Percentiles rank a stretch among this genome's conserved stretches.
Conservation (phyloP, 2,329 filamentous ascomycete species). For the Penicillium sp. region DNA sequence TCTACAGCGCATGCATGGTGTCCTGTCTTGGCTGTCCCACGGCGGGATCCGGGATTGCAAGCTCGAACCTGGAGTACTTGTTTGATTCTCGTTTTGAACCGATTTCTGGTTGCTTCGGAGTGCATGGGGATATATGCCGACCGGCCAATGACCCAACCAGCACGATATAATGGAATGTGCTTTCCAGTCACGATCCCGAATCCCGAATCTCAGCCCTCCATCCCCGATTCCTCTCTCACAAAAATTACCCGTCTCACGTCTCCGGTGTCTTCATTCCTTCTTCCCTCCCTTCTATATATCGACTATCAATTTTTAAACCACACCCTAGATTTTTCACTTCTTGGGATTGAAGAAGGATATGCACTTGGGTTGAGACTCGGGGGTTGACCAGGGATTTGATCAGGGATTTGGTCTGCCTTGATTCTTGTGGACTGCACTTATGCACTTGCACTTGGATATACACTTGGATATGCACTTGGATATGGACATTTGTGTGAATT, state of each 20-base stretch:
- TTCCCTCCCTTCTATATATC: slow-evolving; percentile 24
- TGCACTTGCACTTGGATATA: neutral
- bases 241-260: no score
- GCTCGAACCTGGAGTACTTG: slow-evolving; percentile 31
- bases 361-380: neutral
- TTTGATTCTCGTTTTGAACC: slow-evolving; percentile 23
- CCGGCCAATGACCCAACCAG: neutral
- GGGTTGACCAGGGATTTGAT: neutral
- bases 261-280: slow-evolving; percentile 14
- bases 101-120: neutral
- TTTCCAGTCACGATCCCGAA: neutral
- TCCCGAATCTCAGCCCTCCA: neutral
- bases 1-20: slow-evolving; percentile 22
- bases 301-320: slow-evolving; percentile 33
- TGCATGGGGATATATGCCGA: neutral
- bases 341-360: slow-evolving; percentile 23
- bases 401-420: neutral
- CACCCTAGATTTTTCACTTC: slow-evolving; percentile 35
- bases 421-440: neutral
- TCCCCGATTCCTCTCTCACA: neutral
- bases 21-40: slow-evolving; percentile 15
- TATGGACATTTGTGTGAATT: slow-evolving; percentile 3
- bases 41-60: slow-evolving; percentile 33
- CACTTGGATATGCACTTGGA: neutral
- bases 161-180: neutral